Base-by-base conservation (phyloP, 495 filamentous ascomycete genomes). In the Xylaria longipes region DNA sequence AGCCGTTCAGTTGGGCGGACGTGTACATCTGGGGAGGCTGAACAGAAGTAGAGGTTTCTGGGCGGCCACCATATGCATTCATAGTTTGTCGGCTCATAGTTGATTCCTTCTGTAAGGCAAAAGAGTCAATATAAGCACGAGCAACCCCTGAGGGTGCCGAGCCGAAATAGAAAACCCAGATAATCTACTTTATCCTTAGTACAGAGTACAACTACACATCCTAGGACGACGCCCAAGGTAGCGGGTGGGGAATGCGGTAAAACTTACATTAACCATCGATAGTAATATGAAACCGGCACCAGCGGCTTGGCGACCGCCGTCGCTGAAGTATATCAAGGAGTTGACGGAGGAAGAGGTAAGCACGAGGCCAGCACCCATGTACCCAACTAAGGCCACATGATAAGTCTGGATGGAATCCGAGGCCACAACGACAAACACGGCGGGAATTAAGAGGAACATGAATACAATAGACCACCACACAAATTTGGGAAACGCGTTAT, bases 121-220 rank as follows among this genome's bases (percentile, higher is more conserved):
- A 98, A 3, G 95, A 97, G 82, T 99, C 97, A 72, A 98, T 92
- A 78, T 95, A 97, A 48, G 93, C 91, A 68, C 95, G 93, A 72
- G 94, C 93, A 66, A 90, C 86, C n/a, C 95, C 93, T 65, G 93
- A 91, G 7, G 97, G 94, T 2, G 93, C 90, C 9, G 96, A 97
- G 69, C 96, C 96, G 76, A 97, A 99, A 84, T 98, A 97, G 83
- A 97, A 97, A 71, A 98, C 97, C 96, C 96, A 99, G 60, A 98
- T 89, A 76, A 98, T 93, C 95, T 98, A 72, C 25, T 37, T 33
- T 20, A 35, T 56, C 8, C 9, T 69, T 31, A 73, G 60, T 31
- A 73, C 27, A 29, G 8, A 27, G 64, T 4, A 12, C 31, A 57
- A 2, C 4, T 31, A 15, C 64, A 79, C 69, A 81, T 62, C 17